Conservation (phyloP, 805 yeast genomes). For the Torulaspora indica region DNA sequence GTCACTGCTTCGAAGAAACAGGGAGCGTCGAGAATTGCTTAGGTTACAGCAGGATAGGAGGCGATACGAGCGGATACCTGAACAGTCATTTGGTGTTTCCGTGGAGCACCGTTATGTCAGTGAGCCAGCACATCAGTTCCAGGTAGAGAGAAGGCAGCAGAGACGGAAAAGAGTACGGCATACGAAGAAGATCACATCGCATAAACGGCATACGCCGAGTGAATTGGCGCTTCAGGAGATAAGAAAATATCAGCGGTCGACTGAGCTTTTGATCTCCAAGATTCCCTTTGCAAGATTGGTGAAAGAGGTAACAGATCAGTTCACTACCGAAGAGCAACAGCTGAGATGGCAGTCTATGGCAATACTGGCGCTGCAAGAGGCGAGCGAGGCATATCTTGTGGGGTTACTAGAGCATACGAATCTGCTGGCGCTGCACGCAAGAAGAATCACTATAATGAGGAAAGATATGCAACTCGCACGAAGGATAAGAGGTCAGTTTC, state of each 20-base stretch:
- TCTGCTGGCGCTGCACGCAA: constrained; percentile 71
- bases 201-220: constrained; percentile 52
- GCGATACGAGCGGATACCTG: constrained; percentile 17
- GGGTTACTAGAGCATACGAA: constrained; percentile 75
- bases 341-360: constrained; percentile 79
- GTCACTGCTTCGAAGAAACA: constrained; percentile 28
- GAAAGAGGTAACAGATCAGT: constrained; percentile 61
- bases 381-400: constrained; percentile 71
- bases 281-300: constrained; percentile 76
- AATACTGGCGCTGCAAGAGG: constrained; percentile 72
- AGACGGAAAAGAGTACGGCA: constrained; percentile 32
- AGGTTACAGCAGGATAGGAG: constrained; percentile 16
- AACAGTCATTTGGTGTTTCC: not conserved
- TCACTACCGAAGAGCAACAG: constrained; percentile 46
- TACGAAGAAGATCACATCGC: constrained; percentile 33
- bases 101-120: constrained; percentile 2
- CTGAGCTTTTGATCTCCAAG: constrained; percentile 63
- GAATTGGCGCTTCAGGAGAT: constrained; percentile 65
- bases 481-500: constrained; percentile 57
- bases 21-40: constrained; percentile 28
- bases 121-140: not conserved
- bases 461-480: constrained; percentile 78
- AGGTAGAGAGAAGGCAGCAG: constrained; percentile 12
- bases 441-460: constrained; percentile 80
- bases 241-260: constrained; percentile 58